Evolutionary conservation across 75 land plant genomes (phyloP).

Genomic region (Chamaecyparis obtusa): DNA sequence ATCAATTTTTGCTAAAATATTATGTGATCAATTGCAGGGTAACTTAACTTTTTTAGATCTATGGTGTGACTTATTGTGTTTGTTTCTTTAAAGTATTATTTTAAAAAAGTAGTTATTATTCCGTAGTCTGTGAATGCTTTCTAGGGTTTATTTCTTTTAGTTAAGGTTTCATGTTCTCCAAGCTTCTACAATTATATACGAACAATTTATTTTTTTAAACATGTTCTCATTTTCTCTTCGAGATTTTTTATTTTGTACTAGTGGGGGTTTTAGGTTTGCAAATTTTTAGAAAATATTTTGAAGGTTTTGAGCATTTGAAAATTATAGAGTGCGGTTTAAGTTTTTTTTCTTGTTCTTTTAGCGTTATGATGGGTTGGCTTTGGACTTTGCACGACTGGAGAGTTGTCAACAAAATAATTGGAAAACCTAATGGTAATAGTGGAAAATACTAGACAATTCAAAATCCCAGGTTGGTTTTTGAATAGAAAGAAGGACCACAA

Average conservation of each 20-base stretch:
- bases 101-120: too few species aligned
- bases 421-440: conserved; percentile 45
- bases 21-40: not conserved
- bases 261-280: not conserved
- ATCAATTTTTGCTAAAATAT: not conserved
- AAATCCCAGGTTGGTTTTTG: conserved; percentile 50
- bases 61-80: not conserved
- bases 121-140: not conserved
- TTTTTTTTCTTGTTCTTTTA: not conserved
- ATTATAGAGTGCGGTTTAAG: too few species aligned
- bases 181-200: too few species aligned
- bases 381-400: conserved; percentile 31
- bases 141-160: not conserved
- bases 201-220: too few species aligned
- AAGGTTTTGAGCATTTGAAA: too few species aligned
- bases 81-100: too few species aligned
- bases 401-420: conserved; percentile 26
- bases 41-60: not conserved
- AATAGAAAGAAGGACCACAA: conserved; percentile 42
- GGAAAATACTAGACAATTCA: conserved; percentile 41
- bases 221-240: too few species aligned
- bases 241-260: not conserved
- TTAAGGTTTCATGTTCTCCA: not conserved
- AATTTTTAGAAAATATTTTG: too few species aligned
- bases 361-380: too few species aligned